These are phyloP conservation scores for Conoideocrella luteorostrata DNA, from an alignment of 2,329 filamentous ascomycete genomes.

Conservation along the genomic window DNA sequence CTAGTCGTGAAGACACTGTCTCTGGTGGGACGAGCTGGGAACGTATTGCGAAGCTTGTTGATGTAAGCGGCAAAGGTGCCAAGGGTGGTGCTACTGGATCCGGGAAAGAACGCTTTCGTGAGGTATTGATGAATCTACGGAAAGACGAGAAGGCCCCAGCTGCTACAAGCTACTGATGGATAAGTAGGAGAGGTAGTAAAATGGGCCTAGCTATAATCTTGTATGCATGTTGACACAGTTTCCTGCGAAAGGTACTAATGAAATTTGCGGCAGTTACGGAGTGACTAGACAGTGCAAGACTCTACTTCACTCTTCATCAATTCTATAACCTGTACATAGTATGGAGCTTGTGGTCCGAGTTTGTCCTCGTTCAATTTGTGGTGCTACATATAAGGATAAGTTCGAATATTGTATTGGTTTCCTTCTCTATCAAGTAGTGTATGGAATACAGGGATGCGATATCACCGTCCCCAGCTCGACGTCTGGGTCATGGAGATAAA, in stretches of 20 bases:
- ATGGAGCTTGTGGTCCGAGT: too few relatives aligned
- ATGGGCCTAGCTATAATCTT: not conserved
- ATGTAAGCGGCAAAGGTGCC: slow-evolving; percentile 86
- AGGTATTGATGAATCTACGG: slow-evolving; percentile 76
- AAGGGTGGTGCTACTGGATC: slow-evolving; percentile 83
- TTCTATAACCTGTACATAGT: too few relatives aligned
- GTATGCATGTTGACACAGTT: not conserved
- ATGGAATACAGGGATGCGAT: not conserved
- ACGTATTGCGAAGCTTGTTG: slow-evolving; percentile 94
- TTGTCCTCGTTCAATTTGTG: too few relatives aligned
- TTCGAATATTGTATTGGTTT: not conserved
- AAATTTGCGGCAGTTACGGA: too few relatives aligned
- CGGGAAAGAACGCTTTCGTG: slow-evolving; percentile 93
- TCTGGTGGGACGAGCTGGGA: slow-evolving; percentile 98
- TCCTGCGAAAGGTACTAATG: too few relatives aligned
- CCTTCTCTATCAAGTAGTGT: not conserved
- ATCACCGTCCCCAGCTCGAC: not conserved
- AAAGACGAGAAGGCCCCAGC: slow-evolving; percentile 86
- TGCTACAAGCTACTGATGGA: slow-evolving; percentile 56
- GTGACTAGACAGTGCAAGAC: too few relatives aligned
- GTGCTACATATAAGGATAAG: too few relatives aligned
- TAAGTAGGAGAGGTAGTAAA: not conserved
- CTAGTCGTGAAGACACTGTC: slow-evolving; percentile 82
- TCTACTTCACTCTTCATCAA: too few relatives aligned
- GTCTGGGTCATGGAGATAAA: not conserved